Evolutionary conservation across 2,329 filamentous ascomycete species (phyloP), one percentile per base, ranked within the genome.

Genomic region (Calonectria henricotiae): DNA sequence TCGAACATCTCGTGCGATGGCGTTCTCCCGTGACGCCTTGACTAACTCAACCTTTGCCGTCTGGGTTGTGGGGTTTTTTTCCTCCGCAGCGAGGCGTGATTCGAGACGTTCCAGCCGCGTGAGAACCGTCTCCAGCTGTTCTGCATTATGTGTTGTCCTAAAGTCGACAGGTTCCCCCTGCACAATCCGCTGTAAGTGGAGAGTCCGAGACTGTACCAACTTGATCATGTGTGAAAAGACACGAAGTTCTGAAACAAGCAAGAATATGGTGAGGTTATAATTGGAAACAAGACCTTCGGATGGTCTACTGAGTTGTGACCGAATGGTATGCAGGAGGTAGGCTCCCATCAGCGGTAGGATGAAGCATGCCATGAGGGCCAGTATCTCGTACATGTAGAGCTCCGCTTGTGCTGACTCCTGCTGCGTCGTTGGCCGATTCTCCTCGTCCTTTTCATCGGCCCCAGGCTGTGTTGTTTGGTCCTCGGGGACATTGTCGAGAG

Each of bases 191-290:
- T 98, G 95, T 1, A 98, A 87, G 77, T 95, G 91, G 9, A 97
- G 85, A 2, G 95, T 98, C 39, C 94, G 90, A 15, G 90, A 89
- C 77, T 94, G 92, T 4, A 97, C 88, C 77, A 98, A 89, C 79
- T 92, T 94, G 71, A 98, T 89, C 30, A 97, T 84, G 79, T 98
- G 95, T 1, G 93, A 90, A 60, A 95, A 85, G 0, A 96, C 96
- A 3, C 94, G 91, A 32, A 98, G 86, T 82, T 98, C 96, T 4
- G 96, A 93, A 1, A 93, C 94, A 20, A 98, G 87, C 3, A 98
- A 86, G 81, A 98, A 98, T 63, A 98, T 94, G 13, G 92, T 95
- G 65, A 98, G 86, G 81, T 98, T 98, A 83, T 96, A 97, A 81
- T 98, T 94, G 5, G 94, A 97, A 7, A 98, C 92, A 12, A 98